Evolutionary conservation across 805 yeast genomes (phyloP), one percentile per base, ranked within the genome.

Genomic region (Barnettozyma populi): DNA sequence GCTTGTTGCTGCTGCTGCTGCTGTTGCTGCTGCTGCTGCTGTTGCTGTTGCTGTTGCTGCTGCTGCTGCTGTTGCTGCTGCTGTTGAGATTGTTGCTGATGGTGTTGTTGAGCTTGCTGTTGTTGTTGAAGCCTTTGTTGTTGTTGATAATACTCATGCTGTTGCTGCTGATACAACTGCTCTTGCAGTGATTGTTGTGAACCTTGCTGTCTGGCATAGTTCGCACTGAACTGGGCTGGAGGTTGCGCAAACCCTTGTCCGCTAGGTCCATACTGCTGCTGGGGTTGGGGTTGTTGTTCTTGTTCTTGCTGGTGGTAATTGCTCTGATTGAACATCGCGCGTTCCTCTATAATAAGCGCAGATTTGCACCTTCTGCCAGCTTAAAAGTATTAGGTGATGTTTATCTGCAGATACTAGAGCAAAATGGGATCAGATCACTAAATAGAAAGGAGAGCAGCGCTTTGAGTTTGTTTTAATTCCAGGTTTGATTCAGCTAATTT

Each of bases 151-250:
- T 60, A 60, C 43, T 64, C 68, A 43, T 63, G 67, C 38, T 58
- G 66, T 40, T 61, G 64, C 27, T 57, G 67, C 34, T 60, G 67
- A 36, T 58, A 61, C 44, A 62, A 60, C 56, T 65, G 72, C 36
- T 64, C 68, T 48, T 66, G 72, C 19, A 70, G 52, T 1, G 73
- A 69, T 37, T 62, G 71, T 16, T 67, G 71, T 1, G 73, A 69
- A 18, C 63, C 65, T 49, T 68, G 73, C 39, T 66, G 71, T 43
- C 61, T 62, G 64, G 66, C 60, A 46, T 69, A 69, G 43, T 62
- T 66, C 6, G 61, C 49, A 42, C 70, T 64, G 46, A 68, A 69
- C 43, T 58, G 64, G 2, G 67, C 65, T 5, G 61, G 57, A 1
- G 71, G 71, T 29, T 70, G 73, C 36, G 55, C 54, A 11, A 61